Percentiles rank a stretch among this genome's conserved stretches.
Conservation (phyloP, 108 stramenopile genomes). For the Fragilaria radians region DNA sequence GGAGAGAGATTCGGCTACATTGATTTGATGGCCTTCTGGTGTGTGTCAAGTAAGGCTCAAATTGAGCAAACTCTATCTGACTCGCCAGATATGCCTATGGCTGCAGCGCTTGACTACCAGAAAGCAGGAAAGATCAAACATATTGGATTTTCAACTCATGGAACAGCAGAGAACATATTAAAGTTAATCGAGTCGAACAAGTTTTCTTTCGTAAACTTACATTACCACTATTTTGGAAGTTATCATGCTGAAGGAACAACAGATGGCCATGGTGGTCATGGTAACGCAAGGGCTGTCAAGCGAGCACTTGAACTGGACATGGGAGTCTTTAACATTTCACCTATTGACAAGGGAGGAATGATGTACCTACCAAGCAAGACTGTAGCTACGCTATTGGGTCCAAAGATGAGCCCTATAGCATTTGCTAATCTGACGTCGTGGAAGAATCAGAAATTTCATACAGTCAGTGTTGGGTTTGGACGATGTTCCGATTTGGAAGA, state of each 20-base stretch:
- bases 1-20: slow-evolving; percentile 45
- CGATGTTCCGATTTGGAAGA: slow-evolving; percentile 73
- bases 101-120: slow-evolving; percentile 29
- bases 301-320: slow-evolving; percentile 61
- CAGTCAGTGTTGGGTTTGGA: slow-evolving; percentile 53
- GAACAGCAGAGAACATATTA: slow-evolving; percentile 49
- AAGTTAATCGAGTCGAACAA: slow-evolving; percentile 47
- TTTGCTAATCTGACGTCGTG: slow-evolving; percentile 52
- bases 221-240: slow-evolving; percentile 64
- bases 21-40: slow-evolving; percentile 65
- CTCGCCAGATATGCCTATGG: slow-evolving; percentile 20
- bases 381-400: slow-evolving; percentile 34
- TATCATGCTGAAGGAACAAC: slow-evolving; percentile 60
- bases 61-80: slow-evolving; percentile 36
- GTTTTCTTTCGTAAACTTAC: slow-evolving; percentile 66
- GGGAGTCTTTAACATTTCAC: slow-evolving; percentile 76
- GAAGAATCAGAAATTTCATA: slow-evolving; percentile 39
- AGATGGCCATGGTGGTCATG: slow-evolving; percentile 41
- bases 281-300: slow-evolving; percentile 36
- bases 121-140: slow-evolving; percentile 45
- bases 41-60: slow-evolving; percentile 22
- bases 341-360: slow-evolving; percentile 77
- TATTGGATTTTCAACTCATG: slow-evolving; percentile 78
- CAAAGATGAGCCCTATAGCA: slow-evolving; percentile 51
- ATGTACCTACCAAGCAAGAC: slow-evolving; percentile 49